Evolutionary conservation across 352 stramenopile species (phyloP), one percentile per base, ranked within the genome.

Genomic region (Phytophthora lateralis): DNA sequence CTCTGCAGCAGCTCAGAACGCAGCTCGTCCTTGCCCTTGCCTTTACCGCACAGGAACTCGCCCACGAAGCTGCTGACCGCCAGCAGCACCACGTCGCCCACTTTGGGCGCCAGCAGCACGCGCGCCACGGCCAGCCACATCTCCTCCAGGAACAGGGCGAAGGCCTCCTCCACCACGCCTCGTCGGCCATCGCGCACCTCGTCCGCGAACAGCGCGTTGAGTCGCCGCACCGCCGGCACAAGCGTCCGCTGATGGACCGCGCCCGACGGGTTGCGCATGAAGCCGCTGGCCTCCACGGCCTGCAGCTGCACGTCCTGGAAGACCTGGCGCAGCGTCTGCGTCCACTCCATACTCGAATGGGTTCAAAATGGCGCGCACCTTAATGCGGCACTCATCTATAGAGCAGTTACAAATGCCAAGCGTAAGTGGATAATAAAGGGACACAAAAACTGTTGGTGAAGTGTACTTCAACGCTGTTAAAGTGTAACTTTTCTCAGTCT

Each of bases 251-350:
- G 73, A 21, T 76, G 55, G 6, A 51, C 48, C 3, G 37, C 38
- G 26, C 55, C 67, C 42, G 63, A 53, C 20, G 51, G 49, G 39
- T 80, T 55, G 46, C 66, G 74, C 42, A 80, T 42, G 56, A 82
- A 80, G 21, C 63, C 57, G 30, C 69, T 78, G 46, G 67, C 64
- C 50, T 90, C 81, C 27, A 89, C 71, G 1, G 81, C 78, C 51
- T 88, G 75, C 26, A 80, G 58, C 71, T 89, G 81, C 39, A 81
- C 81, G 63, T 89, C 78, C 56, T 88, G 77, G 63, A 89, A 83
- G 24, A 89, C 64, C 55, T 90, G 70, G 3, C 79, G 78, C 63
- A 90, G 51, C 39, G 72, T 64, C 38, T 75, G 53, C 21, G 74
- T 75, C 81, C 81, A 90, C 47, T 90, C 80, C n/a, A 69, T 73